Base-by-base conservation (phyloP, 495 filamentous ascomycete genomes). In the Hypoxylon rickii region DNA sequence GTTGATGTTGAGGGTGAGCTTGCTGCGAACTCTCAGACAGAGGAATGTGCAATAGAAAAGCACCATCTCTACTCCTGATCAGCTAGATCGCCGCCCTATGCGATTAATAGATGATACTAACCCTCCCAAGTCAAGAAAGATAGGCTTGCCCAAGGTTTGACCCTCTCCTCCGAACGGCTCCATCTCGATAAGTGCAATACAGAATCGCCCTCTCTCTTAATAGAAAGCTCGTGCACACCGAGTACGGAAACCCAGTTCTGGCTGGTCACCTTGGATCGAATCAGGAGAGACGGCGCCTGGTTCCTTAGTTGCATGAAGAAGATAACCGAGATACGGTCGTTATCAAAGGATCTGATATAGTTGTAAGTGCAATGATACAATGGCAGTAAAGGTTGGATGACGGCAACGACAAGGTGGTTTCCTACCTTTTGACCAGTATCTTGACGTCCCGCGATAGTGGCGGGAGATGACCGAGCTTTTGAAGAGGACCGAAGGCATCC, bases 21-120 rank as follows among this genome's bases (percentile, higher is more conserved):
- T 66, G 59, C 90, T 89, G 41, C 89, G 83, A 11, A 83, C 79
- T 64, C 90, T 90, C 50, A 96, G 78, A 0, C 87, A 85, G 19
- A 89, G 70, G 61, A 93, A 89, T 0, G 86, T 83, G 69, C 82
- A 86, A 68, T 87, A 89, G 67, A 96, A 94, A 1, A 89, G 73
- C 10, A 91, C 88, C 83, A 96, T 84, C 52, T 81, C 77, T 79
- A 32, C 16, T 39, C 15, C 18, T 0, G 12, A 44, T 72, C 34
- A 63, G 66, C 55, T 22, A 46, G 1, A n/a, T 12, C 29, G 8
- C 12, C 17, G 16, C 21, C 18, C 4, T 34, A 15, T 6, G 22
- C n/a, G 16, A 17, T 20, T 39, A 3, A 2, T 32, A 6, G 29
- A 33, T n/a, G 10, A 12, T 36, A 57, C 70, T 46, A 44, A 79